Conservation (phyloP, 192 early-diverging fungal genomes). For the Lunasporangiospora selenospora region DNA sequence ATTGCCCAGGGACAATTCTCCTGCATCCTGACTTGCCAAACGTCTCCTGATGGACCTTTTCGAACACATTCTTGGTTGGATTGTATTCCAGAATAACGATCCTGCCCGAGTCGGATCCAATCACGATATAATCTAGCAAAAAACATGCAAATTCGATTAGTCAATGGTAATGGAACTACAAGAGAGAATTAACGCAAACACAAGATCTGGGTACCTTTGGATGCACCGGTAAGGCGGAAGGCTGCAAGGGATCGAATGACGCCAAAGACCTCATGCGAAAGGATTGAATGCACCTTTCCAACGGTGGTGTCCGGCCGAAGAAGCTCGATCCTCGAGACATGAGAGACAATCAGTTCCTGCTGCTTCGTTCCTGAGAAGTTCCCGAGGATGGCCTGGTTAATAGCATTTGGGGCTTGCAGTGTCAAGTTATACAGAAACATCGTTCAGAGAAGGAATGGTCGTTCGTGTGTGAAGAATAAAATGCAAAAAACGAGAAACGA, state of each 20-base stretch:
- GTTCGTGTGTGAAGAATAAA: neutral
- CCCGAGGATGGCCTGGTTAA: conserved; percentile 82
- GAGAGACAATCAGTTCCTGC: conserved; percentile 88
- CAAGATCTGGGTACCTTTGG: conserved; percentile 68
- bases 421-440: conserved; percentile 93
- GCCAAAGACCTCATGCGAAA: conserved; percentile 85
- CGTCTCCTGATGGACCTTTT: conserved; percentile 88
- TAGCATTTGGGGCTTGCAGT: conserved; percentile 80
- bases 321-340: conserved; percentile 80
- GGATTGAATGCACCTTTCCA: conserved; percentile 77
- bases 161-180: too few relatives aligned
- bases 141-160: too few relatives aligned
- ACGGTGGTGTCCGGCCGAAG: conserved; percentile 77
- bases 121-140: conserved; percentile 83
- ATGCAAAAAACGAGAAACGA: too few relatives aligned
- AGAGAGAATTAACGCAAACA: too few relatives aligned
- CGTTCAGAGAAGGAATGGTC: conserved; percentile 2
- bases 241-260: conserved; percentile 80
- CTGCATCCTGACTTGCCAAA: conserved; percentile 93
- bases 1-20: conserved; percentile 93
- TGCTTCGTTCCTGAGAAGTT: conserved; percentile 92
- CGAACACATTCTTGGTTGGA: conserved; percentile 72
- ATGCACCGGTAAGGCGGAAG: conserved; percentile 89
- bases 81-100: conserved; percentile 93
- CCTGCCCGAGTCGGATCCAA: conserved; percentile 91